Conservation (phyloP, 2,329 filamentous ascomycete genomes). For the Grosmannia penicillata region DNA sequence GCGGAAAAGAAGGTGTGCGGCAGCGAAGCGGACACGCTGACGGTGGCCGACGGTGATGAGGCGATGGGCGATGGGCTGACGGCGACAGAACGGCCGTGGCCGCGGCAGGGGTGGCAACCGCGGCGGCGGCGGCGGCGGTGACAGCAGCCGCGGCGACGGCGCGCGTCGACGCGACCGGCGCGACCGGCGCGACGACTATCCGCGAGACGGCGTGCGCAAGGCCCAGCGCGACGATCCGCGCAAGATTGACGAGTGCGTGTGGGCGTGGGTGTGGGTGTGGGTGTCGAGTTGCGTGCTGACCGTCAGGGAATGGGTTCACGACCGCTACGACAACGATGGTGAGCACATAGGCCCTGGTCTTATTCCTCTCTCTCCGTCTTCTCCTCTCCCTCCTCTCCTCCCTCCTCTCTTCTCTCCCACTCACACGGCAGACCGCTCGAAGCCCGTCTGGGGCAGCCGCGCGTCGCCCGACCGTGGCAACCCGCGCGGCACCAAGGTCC, state of each 20-base stretch:
- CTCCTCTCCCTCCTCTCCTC: too few relatives aligned
- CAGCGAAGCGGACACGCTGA: too few relatives aligned
- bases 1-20: slow-evolving; percentile 24
- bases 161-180: slow-evolving; percentile 20
- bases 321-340: slow-evolving; percentile 59
- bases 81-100: slow-evolving; percentile 1
- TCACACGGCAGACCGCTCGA: slow-evolving; percentile 1
- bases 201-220: slow-evolving; percentile 85
- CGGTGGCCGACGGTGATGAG: too few relatives aligned
- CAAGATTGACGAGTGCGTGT: slow-evolving; percentile 56
- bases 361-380: too few relatives aligned
- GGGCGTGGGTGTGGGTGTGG: neutral
- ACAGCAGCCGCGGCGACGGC: slow-evolving; percentile 12
- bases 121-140: neutral
- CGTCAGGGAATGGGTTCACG: slow-evolving; percentile 80
- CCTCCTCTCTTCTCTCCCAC: neutral
- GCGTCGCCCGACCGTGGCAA: slow-evolving; percentile 4
- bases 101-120: slow-evolving; percentile 17
- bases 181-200: slow-evolving; percentile 30
- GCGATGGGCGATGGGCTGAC: too few relatives aligned
- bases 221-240: slow-evolving; percentile 49
- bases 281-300: neutral
- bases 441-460: slow-evolving; percentile 1
- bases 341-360: too few relatives aligned
- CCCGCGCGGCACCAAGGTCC: slow-evolving; percentile 48